phyloP scores from a whole-genome alignment of 1,284 basidiomycete genomes.

The Amylostereum areolatum region DNA sequence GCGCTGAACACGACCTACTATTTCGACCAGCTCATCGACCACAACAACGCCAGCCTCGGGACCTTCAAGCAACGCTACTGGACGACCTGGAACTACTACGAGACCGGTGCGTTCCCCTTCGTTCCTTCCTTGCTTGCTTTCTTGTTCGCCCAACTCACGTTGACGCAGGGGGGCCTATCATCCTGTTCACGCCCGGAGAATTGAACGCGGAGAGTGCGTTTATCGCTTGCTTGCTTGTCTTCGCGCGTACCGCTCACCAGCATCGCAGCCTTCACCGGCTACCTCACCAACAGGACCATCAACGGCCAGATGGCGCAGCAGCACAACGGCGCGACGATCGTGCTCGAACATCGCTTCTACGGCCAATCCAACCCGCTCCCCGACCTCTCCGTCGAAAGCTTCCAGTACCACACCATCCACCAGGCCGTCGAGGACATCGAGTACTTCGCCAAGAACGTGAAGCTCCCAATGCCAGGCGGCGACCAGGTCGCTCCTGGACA shows the following conservation, averaged over 20 bases:
- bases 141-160: too few relatives aligned
- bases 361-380: conserved; percentile 52
- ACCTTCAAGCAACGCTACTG: conserved; percentile 73
- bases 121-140: too few relatives aligned
- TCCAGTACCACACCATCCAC: conserved; percentile 57
- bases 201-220: conserved; percentile 20
- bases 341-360: conserved; percentile 42
- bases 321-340: conserved; percentile 53
- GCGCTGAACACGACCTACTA: conserved; percentile 40
- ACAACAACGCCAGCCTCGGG: conserved; percentile 62
- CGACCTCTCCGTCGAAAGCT: conserved; percentile 53
- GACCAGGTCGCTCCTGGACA: conserved; percentile 48
- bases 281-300: conserved; percentile 60
- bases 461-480: conserved; percentile 62
- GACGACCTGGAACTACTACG: conserved; percentile 59
- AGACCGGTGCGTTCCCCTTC: conserved; percentile 38
- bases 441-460: conserved; percentile 63
- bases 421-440: conserved; percentile 69
- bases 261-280: conserved; percentile 50
- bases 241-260: too few relatives aligned
- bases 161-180: conserved; percentile 64
- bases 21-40: conserved; percentile 72
- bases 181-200: conserved; percentile 52
- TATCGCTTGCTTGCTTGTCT: too few relatives aligned
- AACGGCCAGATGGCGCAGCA: conserved; percentile 65